phyloP scores from a whole-genome alignment of 495 filamentous ascomycete genomes.

The Tuber umbilicatum region DNA sequence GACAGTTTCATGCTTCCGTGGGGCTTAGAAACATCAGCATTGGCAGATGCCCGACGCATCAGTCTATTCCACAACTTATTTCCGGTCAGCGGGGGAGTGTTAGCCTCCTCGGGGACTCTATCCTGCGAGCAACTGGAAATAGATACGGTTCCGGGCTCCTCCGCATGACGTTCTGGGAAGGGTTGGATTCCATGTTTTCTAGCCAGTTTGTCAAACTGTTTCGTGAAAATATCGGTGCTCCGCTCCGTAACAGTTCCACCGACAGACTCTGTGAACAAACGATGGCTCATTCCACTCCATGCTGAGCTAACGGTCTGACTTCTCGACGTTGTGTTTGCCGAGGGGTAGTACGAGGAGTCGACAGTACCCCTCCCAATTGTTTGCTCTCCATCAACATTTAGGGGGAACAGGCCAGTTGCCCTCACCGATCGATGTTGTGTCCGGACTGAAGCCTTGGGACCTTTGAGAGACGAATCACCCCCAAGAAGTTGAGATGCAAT shows the following conservation, averaged over 20 bases:
- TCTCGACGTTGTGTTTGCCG: constrained; percentile 31
- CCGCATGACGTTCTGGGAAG: constrained; percentile 32
- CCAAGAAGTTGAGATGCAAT: constrained; percentile 29
- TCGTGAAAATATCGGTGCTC: constrained; percentile 34
- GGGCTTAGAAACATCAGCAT: constrained; percentile 36
- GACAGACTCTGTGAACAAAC: constrained; percentile 36
- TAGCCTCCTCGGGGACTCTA: constrained; percentile 21
- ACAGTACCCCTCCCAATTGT: constrained; percentile 25
- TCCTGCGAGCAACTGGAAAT: constrained; percentile 35
- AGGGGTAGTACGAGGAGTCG: constrained; percentile 27
- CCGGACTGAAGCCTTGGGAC: constrained; percentile 24
- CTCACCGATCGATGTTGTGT: constrained; percentile 29
- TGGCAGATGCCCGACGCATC: constrained; percentile 35
- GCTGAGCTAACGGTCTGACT: constrained; percentile 41
- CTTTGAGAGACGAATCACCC: constrained; percentile 19
- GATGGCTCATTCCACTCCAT: constrained; percentile 41
- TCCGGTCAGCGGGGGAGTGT: constrained; percentile 30
- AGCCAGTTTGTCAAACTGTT: constrained; percentile 38
- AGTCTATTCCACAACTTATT: constrained; percentile 40
- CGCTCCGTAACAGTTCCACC: constrained; percentile 22
- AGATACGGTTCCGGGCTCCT: constrained; percentile 30
- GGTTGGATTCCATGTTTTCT: constrained; percentile 41
- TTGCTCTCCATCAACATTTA: constrained; percentile 25
- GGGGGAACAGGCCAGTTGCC: constrained; percentile 25
- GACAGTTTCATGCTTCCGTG: constrained; percentile 37